Conservation (phyloP, 164 flowering plant genomes). For the Tinospora cordifolia region DNA sequence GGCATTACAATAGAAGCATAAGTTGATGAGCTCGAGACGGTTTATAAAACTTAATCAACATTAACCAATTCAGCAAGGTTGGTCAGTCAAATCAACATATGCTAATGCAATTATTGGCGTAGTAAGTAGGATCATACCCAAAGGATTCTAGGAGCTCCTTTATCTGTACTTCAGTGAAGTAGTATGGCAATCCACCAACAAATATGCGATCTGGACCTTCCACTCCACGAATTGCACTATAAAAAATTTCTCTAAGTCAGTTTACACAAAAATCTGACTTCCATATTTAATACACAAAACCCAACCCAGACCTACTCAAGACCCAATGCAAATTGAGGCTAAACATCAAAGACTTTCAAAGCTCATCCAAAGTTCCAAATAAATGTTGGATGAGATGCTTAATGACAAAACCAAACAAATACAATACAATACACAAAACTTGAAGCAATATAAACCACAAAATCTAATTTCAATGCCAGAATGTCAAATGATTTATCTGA, state of each 20-base stretch:
- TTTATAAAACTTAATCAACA: constrained; percentile 1
- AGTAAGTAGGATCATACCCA: constrained; percentile 40
- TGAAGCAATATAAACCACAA: too few species aligned
- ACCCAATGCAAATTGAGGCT: not conserved
- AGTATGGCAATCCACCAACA: constrained; percentile 87
- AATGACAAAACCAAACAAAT: too few species aligned
- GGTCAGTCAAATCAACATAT: not conserved
- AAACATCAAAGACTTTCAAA: constrained; percentile 4
- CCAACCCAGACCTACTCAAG: not conserved
- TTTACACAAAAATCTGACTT: not conserved
- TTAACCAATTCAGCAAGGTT: not conserved
- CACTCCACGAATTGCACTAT: constrained; percentile 52
- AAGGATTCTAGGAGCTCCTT: constrained; percentile 67
- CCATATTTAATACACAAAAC: not conserved
- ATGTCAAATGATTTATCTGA: too few species aligned
- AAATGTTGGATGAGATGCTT: not conserved
- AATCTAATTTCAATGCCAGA: too few species aligned
- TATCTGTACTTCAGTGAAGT: constrained; percentile 68
- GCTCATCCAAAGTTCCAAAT: not conserved
- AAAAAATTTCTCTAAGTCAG: constrained; percentile 14
- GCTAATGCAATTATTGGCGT: not conserved
- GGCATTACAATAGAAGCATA: not conserved
- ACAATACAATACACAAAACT: too few species aligned
- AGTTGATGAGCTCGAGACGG: not conserved
- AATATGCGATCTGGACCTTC: constrained; percentile 82